Base-by-base conservation (phyloP, 139 green algal genomes). In the Cymbomonas tetramitiformis region DNA sequence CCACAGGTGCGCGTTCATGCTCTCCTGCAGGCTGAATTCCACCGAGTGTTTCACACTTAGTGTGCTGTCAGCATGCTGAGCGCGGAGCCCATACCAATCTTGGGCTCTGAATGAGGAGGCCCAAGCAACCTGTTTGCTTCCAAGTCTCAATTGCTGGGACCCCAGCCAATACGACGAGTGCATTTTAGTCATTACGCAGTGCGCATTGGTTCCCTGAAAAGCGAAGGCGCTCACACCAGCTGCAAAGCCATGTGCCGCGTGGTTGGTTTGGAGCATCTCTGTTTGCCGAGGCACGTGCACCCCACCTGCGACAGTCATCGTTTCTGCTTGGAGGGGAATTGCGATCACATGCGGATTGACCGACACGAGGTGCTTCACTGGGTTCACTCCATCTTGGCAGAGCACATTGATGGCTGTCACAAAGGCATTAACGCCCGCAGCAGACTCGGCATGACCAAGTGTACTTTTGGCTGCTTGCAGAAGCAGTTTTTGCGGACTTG, bases 161-260 rank as follows among this genome's bases (percentile, higher is more conserved):
- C n/a, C n/a, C n/a, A n/a, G n/a, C n/a, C n/a, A n/a, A n/a, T n/a
- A n/a, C n/a, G n/a, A n/a, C n/a, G n/a, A n/a, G n/a, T n/a, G n/a
- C n/a, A n/a, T n/a, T n/a, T n/a, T n/a, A n/a, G n/a, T n/a, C n/a
- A n/a, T n/a, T n/a, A n/a, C n/a, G n/a, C n/a, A n/a, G n/a, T 86
- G 76, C n/a, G 80, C 80, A 65, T 91, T 91, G 57, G 76, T 88
- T 30, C 82, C 76, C 46, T 93, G 84, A 58, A 85, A 93, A 0
- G 84, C 84, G 65, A 93, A 93, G 0, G 79, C 77, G 58, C 72
- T 85, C 10, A 88, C 65, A n/a, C 77, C 74, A 18, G n/a, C 32
- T 50, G 23, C 41, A 50, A 21, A 6, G 8, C 41, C 6, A 50
- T n/a, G 5, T 50, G 6, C 6, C 28, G 29, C 41, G 29, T 5